phyloP scores from a whole-genome alignment of 768 basidiomycete species.

The Scleroderma bovista region DNA sequence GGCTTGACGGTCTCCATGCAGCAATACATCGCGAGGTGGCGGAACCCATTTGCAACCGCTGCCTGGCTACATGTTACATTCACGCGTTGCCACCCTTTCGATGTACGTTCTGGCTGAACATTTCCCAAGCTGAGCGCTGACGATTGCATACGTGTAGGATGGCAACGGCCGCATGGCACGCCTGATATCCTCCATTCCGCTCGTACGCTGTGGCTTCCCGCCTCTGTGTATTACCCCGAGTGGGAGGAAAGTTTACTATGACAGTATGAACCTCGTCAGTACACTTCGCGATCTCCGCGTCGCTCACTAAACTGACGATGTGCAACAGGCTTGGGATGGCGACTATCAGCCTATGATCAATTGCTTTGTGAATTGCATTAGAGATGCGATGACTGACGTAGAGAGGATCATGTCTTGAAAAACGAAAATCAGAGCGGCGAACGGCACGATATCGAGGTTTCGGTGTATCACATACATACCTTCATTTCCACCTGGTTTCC shows the following conservation, averaged over 20 bases:
- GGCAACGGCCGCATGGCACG: conserved; percentile 33
- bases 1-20: conserved; percentile 3
- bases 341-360: conserved; percentile 29
- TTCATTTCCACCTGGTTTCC: not conserved
- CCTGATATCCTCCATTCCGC: conserved; percentile 30
- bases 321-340: conserved; percentile 28
- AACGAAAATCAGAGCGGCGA: not conserved
- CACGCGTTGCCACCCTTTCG: conserved; percentile 31
- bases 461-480: not conserved
- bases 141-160: conserved; percentile 13
- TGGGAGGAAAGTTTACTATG: conserved; percentile 21
- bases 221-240: conserved; percentile 25
- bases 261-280: conserved; percentile 29
- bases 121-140: not conserved
- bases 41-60: conserved; percentile 33
- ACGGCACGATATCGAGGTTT: not conserved
- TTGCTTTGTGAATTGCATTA: conserved; percentile 25
- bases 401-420: conserved; percentile 26
- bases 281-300: no score
- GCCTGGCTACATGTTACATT: conserved; percentile 32
- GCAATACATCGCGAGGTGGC: conserved; percentile 35
- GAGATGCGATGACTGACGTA: conserved; percentile 19
- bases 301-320: no score
- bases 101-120: conserved; percentile 17
- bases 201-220: conserved; percentile 28